Conservation (phyloP, 306 rosid species). For the Lathyrus aphaca region DNA sequence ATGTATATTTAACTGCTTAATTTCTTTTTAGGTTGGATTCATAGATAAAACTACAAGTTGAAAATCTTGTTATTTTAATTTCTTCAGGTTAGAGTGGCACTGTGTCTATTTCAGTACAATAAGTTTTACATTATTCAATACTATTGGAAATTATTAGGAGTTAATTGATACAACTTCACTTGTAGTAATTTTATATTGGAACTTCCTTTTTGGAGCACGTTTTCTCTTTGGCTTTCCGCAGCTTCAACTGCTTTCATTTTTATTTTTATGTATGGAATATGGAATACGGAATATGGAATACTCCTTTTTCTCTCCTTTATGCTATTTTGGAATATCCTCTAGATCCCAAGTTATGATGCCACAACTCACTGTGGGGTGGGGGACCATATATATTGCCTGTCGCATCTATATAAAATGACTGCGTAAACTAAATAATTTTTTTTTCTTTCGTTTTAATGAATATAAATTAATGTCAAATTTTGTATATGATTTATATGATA, state of each 20-base stretch:
- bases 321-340: constrained; percentile 53
- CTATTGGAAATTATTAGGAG: constrained; percentile 18
- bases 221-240: constrained; percentile 44
- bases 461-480: no score
- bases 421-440: constrained; percentile 24
- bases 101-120: constrained; percentile 25
- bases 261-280: not conserved
- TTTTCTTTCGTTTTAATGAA: no score
- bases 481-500: no score
- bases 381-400: constrained; percentile 38
- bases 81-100: not conserved
- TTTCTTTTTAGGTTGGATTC: constrained; percentile 42
- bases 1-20: constrained; percentile 14
- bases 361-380: constrained; percentile 32
- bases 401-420: constrained; percentile 29
- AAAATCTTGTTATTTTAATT: constrained; percentile 21
- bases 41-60: constrained; percentile 22
- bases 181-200: constrained; percentile 44
- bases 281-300: not conserved
- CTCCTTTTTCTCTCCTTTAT: constrained; percentile 4
- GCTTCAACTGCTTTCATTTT: constrained; percentile 35
- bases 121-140: constrained; percentile 35
- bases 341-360: constrained; percentile 52
- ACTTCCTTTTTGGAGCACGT: constrained; percentile 49
- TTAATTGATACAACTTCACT: constrained; percentile 27